Percentiles rank a stretch among this genome's conserved stretches.
These are phyloP conservation scores for Lichtheimia ramosa DNA, from an alignment of 371 early-diverging fungal species.

Conservation along the genomic window DNA sequence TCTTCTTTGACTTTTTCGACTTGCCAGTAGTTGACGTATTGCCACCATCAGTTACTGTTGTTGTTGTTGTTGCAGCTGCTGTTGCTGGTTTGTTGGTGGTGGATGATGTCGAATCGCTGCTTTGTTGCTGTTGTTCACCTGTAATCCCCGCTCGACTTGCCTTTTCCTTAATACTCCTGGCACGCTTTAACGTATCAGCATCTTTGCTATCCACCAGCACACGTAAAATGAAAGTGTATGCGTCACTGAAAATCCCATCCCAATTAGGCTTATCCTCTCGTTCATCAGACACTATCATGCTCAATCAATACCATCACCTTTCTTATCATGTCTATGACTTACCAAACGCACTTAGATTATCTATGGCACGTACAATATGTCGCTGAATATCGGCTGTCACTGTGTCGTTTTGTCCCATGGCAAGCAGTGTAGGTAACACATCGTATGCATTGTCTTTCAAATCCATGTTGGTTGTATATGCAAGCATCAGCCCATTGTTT, in stretches of 20 bases:
- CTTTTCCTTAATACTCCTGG: constrained; percentile 23
- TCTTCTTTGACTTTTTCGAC: too few species aligned
- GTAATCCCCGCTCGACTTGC: neutral
- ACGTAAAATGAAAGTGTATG: constrained; percentile 16
- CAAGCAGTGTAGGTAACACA: constrained; percentile 48
- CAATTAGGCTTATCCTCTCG: constrained; percentile 4
- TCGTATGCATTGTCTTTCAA: constrained; percentile 26
- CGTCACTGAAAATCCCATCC: constrained; percentile 16
- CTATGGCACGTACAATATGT: constrained; percentile 46
- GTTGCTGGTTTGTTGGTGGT: too few species aligned
- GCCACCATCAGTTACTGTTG: too few species aligned
- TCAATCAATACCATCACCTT: neutral
- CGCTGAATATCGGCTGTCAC: constrained; percentile 34
- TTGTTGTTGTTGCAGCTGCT: too few species aligned
- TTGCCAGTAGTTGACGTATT: too few species aligned
- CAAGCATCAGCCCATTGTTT: constrained; percentile 25
- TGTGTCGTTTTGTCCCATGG: constrained; percentile 34
- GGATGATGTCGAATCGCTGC: too few species aligned
- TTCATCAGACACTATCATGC: constrained; percentile 4
- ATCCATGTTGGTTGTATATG: neutral
- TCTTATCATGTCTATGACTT: constrained; percentile 1
- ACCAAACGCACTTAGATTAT: constrained; percentile 42
- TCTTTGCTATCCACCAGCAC: constrained; percentile 19
- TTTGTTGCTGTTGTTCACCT: neutral
- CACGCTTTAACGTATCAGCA: constrained; percentile 35